phyloP scores from a whole-genome alignment of 73 alveolate species.

The Paramecium pentaurelia region DNA sequence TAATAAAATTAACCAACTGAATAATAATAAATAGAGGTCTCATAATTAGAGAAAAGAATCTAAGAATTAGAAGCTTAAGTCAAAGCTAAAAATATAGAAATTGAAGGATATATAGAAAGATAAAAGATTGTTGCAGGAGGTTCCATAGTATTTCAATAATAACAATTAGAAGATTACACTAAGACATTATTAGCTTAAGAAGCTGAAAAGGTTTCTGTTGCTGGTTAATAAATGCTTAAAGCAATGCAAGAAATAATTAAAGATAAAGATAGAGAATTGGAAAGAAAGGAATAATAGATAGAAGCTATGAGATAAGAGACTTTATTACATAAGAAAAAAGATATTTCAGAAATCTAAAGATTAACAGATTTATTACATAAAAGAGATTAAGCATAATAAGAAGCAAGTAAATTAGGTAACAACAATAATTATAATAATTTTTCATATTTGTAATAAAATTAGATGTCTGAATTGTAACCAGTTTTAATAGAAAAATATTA shows the following conservation, averaged over 20 bases:
- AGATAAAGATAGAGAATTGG: constrained; percentile 10
- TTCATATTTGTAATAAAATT: not conserved
- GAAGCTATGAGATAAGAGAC: not conserved
- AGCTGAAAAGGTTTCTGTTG: constrained; percentile 22
- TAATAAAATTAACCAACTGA: not conserved
- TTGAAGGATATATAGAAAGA: constrained; percentile 17
- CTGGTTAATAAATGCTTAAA: constrained; percentile 23
- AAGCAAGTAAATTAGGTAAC: not conserved
- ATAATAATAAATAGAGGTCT: not conserved
- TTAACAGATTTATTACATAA: constrained; percentile 10
- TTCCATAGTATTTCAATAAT: not conserved
- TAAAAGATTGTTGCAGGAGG: not conserved
- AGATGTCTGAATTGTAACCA: not conserved
- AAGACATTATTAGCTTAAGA: not conserved
- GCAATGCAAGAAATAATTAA: constrained; percentile 19
- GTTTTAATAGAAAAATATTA: constrained; percentile 13
- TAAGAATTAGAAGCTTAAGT: constrained; percentile 24
- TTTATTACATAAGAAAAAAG: not conserved
- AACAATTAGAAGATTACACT: not conserved
- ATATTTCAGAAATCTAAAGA: not conserved
- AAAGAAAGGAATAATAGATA: constrained; percentile 27
- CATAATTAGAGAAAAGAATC: not conserved
- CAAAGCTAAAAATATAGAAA: not conserved
- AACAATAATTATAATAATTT: not conserved
- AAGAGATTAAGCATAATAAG: constrained; percentile 1